These are phyloP conservation scores for Penicillium goetzii DNA, from an alignment of 495 filamentous ascomycete species.

Conservation along the genomic window DNA sequence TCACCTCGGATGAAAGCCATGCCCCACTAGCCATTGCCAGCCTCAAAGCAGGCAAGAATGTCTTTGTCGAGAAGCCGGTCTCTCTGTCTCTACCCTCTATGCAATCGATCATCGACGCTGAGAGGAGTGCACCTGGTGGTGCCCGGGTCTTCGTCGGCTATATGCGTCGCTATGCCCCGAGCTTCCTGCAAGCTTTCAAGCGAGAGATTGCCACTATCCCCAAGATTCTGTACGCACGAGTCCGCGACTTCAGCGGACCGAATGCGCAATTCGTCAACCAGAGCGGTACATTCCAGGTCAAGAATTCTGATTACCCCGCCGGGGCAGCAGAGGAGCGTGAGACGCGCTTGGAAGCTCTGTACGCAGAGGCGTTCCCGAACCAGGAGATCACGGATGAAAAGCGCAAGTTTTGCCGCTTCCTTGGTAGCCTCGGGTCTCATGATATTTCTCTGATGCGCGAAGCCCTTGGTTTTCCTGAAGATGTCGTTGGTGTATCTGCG, in stretches of 20 bases:
- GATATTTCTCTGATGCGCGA: slow-evolving; percentile 57
- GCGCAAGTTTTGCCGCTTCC: slow-evolving; percentile 39
- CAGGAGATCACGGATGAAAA: slow-evolving; percentile 29
- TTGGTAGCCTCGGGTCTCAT: slow-evolving; percentile 51
- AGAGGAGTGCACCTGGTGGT: slow-evolving; percentile 32
- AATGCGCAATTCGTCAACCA: slow-evolving; percentile 53
- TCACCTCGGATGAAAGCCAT: slow-evolving; percentile 50
- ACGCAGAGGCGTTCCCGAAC: slow-evolving; percentile 30
- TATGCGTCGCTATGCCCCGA: slow-evolving; percentile 55
- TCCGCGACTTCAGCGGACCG: slow-evolving; percentile 51
- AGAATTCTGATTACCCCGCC: slow-evolving; percentile 34
- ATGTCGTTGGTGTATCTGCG: slow-evolving; percentile 39
- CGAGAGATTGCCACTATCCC: slow-evolving; percentile 40
- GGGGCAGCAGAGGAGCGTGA: slow-evolving; percentile 28
- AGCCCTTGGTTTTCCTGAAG: slow-evolving; percentile 40
- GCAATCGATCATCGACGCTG: slow-evolving; percentile 40
- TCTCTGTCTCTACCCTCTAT: slow-evolving; percentile 39
- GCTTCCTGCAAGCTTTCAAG: slow-evolving; percentile 46
- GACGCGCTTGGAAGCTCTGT: slow-evolving; percentile 26
- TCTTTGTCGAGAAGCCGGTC: slow-evolving; percentile 56
- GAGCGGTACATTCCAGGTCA: slow-evolving; percentile 49
- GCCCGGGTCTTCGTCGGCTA: slow-evolving; percentile 53
- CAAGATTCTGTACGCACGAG: slow-evolving; percentile 49
- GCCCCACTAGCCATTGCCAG: slow-evolving; percentile 37
- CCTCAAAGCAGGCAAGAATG: slow-evolving; percentile 45